phyloP scores from a whole-genome alignment of 768 basidiomycete species.

The Suillus subaureus region DNA sequence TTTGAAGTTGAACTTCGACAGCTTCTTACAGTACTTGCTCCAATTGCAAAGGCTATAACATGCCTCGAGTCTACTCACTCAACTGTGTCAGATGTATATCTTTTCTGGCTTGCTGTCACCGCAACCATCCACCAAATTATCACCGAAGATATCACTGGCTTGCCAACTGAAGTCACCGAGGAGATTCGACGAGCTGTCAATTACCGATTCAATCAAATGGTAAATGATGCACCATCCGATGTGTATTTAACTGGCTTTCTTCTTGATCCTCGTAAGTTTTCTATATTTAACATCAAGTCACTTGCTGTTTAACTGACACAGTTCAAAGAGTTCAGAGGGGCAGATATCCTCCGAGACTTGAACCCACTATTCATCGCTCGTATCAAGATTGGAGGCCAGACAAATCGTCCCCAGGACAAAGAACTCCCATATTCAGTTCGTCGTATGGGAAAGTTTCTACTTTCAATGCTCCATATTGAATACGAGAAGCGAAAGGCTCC shows the following conservation, averaged over 20 bases:
- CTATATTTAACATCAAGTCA: not conserved
- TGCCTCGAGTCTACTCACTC: not conserved
- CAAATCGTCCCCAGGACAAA: not conserved
- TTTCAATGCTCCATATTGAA: not conserved
- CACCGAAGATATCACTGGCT: not conserved
- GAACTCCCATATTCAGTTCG: not conserved
- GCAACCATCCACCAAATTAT: not conserved
- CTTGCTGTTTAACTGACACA: not conserved
- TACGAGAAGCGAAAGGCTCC: not conserved
- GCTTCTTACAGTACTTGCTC: not conserved
- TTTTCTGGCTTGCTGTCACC: not conserved
- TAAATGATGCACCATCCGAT: not conserved
- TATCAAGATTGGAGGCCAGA: not conserved
- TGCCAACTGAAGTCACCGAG: not conserved
- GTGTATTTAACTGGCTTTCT: not conserved
- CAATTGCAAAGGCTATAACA: not conserved
- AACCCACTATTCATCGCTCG: not conserved
- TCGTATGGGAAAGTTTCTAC: not conserved
- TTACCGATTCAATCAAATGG: not conserved
- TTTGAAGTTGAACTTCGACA: not conserved
- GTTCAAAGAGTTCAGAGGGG: conserved; percentile 1
- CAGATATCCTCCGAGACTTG: not conserved
- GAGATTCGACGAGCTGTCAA: not conserved
- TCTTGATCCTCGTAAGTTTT: not conserved
- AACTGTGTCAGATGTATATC: not conserved